Base-by-base conservation (phyloP, 108 stramenopile species). In the Discostella stelligeroides region DNA sequence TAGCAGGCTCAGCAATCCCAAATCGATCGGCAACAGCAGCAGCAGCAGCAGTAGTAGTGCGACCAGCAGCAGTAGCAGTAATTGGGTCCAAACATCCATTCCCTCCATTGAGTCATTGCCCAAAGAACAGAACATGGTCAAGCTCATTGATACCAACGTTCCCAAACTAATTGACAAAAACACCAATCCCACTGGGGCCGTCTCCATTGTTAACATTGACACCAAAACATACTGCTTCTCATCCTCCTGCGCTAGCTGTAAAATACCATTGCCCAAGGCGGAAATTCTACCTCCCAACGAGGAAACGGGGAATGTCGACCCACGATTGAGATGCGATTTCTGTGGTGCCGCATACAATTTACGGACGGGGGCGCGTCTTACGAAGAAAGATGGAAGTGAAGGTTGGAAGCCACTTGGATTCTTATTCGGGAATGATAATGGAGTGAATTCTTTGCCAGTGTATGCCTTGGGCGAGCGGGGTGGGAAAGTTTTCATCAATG, bases 111-210 rank as follows among this genome's bases (percentile, higher is more conserved):
- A 65, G 40, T 58, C 75, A 45, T 48, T 92, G 7, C 88, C 91
- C 9, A 51, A 65, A n/a, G 86, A 88, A 39, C 66, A 83, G 29
- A 81, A 75, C 68, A 71, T 59, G 27, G 85, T 92, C 20, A 73
- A 76, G 39, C 62, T 86, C 21, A 55, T 87, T 57, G 86, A 93
- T 57, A 87, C 85, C 30, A 49, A 71, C 41, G 86, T 84, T 7
- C 71, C 78, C 23, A 42, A 76, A 12, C 50, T 90, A 38, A 76
- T 77, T 46, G 68, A 93, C 49, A 59, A 54, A 20, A 65, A 62
- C 24, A 89, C 84, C 45, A 93, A 93, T 60, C 92, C 92, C 11
- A 87, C 81, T 1, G 92, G 92, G 30, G 92, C 92, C 11, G 92
- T 90, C 2, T 56, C 80, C n/a, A 76, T 88, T 11, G 68, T 89